These are phyloP conservation scores for Westerdykella sp. DNA, from an alignment of 2,329 filamentous ascomycete genomes.

Conservation along the genomic window DNA sequence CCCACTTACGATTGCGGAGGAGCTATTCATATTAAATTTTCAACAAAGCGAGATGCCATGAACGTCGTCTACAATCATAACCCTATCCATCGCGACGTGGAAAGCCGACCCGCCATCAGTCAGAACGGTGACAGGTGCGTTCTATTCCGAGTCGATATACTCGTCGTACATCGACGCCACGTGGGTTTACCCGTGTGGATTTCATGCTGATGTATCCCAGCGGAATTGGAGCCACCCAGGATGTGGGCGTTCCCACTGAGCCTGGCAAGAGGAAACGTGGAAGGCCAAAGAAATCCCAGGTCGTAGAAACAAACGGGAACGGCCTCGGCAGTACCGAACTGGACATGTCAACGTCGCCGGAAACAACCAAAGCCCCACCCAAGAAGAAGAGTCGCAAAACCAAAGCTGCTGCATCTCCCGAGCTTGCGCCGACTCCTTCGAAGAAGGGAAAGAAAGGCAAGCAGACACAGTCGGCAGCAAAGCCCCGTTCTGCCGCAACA, in stretches of 20 bases:
- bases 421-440: constrained; percentile 2
- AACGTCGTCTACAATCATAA: constrained; percentile 35
- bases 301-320: neutral
- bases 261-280: constrained; percentile 14
- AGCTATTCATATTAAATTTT: constrained; percentile 32
- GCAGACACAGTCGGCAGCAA: constrained; percentile 12
- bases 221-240: constrained; percentile 2
- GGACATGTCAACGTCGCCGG: constrained; percentile 20
- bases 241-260: too few relatives aligned
- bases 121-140: constrained; percentile 17
- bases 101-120: constrained; percentile 7
- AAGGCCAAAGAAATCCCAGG: constrained; percentile 10
- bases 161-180: too few relatives aligned
- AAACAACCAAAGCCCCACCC: constrained; percentile 9
- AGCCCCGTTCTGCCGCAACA: constrained; percentile 3
- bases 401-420: constrained; percentile 1
- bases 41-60: constrained; percentile 28
- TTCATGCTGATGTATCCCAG: constrained; percentile 4
- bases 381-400: constrained; percentile 20
- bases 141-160: too few relatives aligned
- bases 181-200: too few relatives aligned
- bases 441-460: constrained; percentile 18
- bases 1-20: constrained; percentile 31
- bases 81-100: constrained; percentile 24
- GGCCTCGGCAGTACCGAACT: neutral